Evolutionary conservation across 2,329 filamentous ascomycete genomes (phyloP).

Genomic region (Cordyceps tenuipes): DNA sequence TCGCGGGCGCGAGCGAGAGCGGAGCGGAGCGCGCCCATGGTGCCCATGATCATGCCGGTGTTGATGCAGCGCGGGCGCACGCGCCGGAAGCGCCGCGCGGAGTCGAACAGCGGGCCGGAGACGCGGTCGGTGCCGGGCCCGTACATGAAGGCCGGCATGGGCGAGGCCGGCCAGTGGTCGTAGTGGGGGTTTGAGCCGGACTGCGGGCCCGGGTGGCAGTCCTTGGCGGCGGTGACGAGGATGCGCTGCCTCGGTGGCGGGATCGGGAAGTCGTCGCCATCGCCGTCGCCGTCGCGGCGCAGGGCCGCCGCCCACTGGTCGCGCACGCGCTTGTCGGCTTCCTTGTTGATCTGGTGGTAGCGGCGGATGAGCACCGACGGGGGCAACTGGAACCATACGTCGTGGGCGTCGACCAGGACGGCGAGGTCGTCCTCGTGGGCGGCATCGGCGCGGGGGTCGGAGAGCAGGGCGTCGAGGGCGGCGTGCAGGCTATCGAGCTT

Average conservation of each 20-base stretch:
- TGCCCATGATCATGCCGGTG: conserved; percentile 29
- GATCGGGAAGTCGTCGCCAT: conserved; percentile 21
- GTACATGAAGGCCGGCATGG: conserved; percentile 26
- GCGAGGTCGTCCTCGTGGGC: conserved; percentile 25
- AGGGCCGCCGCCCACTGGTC: conserved; percentile 18
- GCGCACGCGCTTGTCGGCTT: conserved; percentile 23
- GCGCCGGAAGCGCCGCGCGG: conserved; percentile 25
- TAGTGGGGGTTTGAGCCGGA: conserved; percentile 29
- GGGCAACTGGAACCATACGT: conserved; percentile 32
- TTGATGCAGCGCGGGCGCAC: conserved; percentile 28
- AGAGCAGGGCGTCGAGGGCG: conserved; percentile 22
- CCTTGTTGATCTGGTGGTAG: conserved; percentile 27
- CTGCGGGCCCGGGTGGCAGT: conserved; percentile 25
- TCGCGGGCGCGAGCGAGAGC: conserved; percentile 20
- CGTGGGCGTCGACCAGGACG: conserved; percentile 30
- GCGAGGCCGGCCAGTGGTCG: conserved; percentile 28
- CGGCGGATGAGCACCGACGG: conserved; percentile 29
- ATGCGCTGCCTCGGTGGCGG: conserved; percentile 24
- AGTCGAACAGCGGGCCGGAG: conserved; percentile 20
- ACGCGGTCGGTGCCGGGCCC: conserved; percentile 25
- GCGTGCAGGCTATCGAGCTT: conserved; percentile 28
- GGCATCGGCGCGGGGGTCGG: conserved; percentile 10
- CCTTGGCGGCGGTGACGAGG: conserved; percentile 26
- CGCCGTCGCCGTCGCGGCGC: neutral
- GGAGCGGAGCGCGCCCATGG: conserved; percentile 21